Percentiles rank a stretch among this genome's conserved stretches.
phyloP scores from a whole-genome alignment of 768 basidiomycete genomes.

The Tulasnella sp. region DNA sequence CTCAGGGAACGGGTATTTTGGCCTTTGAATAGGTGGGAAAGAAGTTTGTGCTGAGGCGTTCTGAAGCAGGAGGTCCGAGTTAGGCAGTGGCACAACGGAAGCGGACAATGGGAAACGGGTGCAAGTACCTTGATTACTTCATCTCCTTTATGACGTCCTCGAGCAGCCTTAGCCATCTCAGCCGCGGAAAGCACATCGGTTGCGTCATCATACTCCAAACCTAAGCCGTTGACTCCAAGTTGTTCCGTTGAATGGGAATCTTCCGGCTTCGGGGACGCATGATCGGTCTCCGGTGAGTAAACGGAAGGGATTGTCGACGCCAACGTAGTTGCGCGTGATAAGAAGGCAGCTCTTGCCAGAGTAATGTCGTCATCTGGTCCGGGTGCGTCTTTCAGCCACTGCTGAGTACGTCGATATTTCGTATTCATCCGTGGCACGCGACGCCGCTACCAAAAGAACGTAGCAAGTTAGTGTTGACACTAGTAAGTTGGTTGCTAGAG shows the following conservation, averaged over 20 bases:
- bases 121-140: neutral
- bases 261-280: neutral
- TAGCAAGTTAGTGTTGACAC: neutral
- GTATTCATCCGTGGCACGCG: neutral
- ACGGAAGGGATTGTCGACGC: slow-evolving; percentile 22
- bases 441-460: neutral
- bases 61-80: neutral
- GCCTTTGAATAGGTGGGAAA: neutral
- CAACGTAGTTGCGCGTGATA: slow-evolving; percentile 3
- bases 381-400: neutral
- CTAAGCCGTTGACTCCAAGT: neutral
- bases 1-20: slow-evolving; percentile 17
- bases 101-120: neutral
- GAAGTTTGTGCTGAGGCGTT: neutral
- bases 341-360: neutral
- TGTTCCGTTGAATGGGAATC: neutral
- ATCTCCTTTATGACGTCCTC: neutral
- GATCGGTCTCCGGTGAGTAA: slow-evolving; percentile 16
- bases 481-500: neutral
- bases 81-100: neutral
- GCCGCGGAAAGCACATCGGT: slow-evolving; percentile 14
- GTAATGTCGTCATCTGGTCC: neutral
- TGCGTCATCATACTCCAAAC: neutral
- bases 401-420: slow-evolving; percentile 9
- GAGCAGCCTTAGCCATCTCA: slow-evolving; percentile 10